A percentile compares a stretch with the other conserved stretches of the same genome.
Evolutionary conservation across 169 alveolate species (phyloP).

Genomic region (Toxoplasma gondii): DNA sequence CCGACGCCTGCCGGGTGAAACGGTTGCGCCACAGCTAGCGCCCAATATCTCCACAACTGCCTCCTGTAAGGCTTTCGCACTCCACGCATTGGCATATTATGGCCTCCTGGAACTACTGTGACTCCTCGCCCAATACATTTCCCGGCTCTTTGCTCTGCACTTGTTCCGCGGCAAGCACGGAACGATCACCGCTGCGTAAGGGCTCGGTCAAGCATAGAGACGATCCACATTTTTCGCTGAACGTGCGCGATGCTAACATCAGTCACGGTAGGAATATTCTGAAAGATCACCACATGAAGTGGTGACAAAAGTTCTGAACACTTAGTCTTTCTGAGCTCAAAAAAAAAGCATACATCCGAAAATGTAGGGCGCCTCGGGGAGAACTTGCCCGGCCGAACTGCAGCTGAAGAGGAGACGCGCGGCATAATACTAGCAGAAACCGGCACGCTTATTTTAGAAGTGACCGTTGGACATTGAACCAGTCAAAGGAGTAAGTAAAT

Average conservation of each 20-base stretch:
- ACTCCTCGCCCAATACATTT: no score
- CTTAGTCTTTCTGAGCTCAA: background rate
- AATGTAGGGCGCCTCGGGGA: background rate
- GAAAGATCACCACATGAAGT: background rate
- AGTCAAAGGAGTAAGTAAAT: no score
- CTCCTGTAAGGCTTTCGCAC: no score
- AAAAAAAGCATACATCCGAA: background rate
- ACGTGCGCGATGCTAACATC: background rate
- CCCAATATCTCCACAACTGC: no score
- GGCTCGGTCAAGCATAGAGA: background rate
- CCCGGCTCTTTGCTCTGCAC: no score
- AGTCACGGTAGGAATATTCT: background rate
- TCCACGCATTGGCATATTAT: no score
- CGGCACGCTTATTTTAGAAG: background rate
- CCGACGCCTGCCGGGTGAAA: background rate
- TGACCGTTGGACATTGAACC: no score
- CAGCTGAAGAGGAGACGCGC: background rate
- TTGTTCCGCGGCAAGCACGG: no score
- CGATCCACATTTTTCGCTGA: background rate
- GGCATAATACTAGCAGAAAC: background rate
- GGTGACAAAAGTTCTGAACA: no score
- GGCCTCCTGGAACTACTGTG: no score
- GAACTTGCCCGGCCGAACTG: background rate
- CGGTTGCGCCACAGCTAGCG: no score
- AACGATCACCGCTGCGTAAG: no score